Conservation (phyloP, 163 green algal species). For the Scenedesmus sp. region DNA sequence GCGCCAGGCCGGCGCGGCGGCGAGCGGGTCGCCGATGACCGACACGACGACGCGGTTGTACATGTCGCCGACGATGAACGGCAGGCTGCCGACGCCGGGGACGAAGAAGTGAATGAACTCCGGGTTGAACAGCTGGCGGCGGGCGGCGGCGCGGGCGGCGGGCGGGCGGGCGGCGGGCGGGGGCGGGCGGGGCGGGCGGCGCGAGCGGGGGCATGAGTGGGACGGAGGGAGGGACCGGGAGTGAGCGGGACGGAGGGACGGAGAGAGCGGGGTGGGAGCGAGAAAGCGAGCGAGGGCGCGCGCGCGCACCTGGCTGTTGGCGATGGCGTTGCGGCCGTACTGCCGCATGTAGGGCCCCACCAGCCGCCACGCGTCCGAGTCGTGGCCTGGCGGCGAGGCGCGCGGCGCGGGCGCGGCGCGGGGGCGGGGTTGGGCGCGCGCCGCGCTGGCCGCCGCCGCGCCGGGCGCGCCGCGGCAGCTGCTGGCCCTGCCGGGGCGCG, state of each 20-base stretch:
- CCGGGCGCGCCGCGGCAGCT: no score
- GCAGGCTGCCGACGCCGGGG: slow-evolving; percentile 22
- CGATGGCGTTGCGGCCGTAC: slow-evolving; percentile 33
- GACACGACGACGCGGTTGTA: slow-evolving; percentile 28
- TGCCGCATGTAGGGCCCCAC: slow-evolving; percentile 42
- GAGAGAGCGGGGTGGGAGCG: no score
- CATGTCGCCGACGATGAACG: slow-evolving; percentile 20
- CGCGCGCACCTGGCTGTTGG: slow-evolving; percentile 30
- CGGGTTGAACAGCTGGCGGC: slow-evolving; percentile 37
- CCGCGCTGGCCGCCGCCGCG: no score
- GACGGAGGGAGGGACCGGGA: no score
- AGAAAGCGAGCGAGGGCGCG: slow-evolving; percentile 42
- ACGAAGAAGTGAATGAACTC: slow-evolving; percentile 48
- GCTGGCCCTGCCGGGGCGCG: no score
- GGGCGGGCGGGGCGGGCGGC: no score
- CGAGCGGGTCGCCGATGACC: slow-evolving; percentile 31
- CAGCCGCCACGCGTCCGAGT: slow-evolving; percentile 32
- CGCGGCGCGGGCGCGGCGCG: no score
- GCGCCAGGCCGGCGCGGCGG: slow-evolving; percentile 4
- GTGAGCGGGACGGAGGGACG: no score
- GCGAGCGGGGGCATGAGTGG: no score
- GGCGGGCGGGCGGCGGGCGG: no score
- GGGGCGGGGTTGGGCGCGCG: no score
- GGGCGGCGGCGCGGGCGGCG: no score
- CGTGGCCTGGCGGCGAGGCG: slow-evolving; percentile 2